Evolutionary conservation across 495 filamentous ascomycete genomes (phyloP), one percentile per base, ranked within the genome.

Genomic region (Penicilliopsis zonata): DNA sequence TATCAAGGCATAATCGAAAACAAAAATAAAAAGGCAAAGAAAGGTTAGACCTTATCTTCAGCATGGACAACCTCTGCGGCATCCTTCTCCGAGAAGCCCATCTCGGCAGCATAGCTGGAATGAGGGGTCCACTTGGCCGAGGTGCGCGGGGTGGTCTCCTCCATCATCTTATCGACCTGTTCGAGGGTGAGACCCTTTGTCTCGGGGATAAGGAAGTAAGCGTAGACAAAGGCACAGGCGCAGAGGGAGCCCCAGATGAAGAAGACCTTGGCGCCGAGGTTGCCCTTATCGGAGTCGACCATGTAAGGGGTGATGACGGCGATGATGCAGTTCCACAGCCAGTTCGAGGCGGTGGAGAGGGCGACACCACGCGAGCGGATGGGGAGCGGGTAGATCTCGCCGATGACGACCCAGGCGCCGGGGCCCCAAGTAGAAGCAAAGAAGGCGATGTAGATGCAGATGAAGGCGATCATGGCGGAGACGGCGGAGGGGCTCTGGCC

Each of bases 171-270:
- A 59, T 86, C 82, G 40, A 88, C 76, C 52, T 88, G 81, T 56
- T 88, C 82, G 31, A 86, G 76, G n/a, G 79, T 76, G 12, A 88
- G 66, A 34, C 80, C 80, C 67, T 84, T 85, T 47, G 81, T 85
- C 66, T 86, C 81, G 18, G 76, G 76, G 12, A 86, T 63, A 27
- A 84, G 58, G 63, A 80, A 72, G 63, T 73, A 86, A 31, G 79
- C 71, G 63, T 76, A 86, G 45, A 82, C 14, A 36, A 78, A 61
- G 42, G 70, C 76, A 36, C 55, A 33, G 23, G 67, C 61, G 63
- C 79, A 81, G 30, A 79, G 73, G 28, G 61, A 61, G 28, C 78
- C 80, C 80, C 80, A 85, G 43, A 83, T 65, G 57, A 82, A 85
- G 66, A 86, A 87, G 44, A 87, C 76, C 41, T 77, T 78, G 49